Base-by-base conservation (phyloP, 345 rosid genomes). In the Dipteronia sinensis region DNA sequence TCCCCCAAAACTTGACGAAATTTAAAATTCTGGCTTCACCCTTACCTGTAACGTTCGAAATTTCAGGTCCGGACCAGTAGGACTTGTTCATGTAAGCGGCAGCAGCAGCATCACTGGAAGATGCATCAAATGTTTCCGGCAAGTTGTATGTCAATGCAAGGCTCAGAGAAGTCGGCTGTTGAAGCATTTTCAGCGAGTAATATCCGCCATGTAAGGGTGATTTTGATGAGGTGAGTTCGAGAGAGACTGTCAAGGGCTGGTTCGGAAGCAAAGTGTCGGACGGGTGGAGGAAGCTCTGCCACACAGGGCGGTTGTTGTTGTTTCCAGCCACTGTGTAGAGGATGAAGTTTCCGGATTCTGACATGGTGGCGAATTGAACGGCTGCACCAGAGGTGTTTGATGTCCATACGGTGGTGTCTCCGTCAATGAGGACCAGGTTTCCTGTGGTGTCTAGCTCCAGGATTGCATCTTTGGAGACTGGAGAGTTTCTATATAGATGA, bases 51-150 rank as follows among this genome's bases (percentile, higher is more conserved):
- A 89, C 93, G 69, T 95, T 93, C 0, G 99, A 95, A 59, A 95
- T 90, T 29, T 93, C 97, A 0, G 99, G 99, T 40, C 89, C 92
- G 10, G 84, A 78, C 98, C 99, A 93, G 78, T 95, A 95, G n/a
- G 98, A 89, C 78, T 87, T 90, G 79, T 95, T 95, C 64, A 84
- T 82, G 64, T 83, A 82, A 61, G 84, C 73, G 22, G 82, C 75
- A 19, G 85, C 73, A 0, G 87, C 81, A 66, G 82, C 67, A 68
- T 82, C 81, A n/a, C 42, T 66, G 3, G 84, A 11, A 10, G 49
- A 9, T 3, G 49, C 1, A 42, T 42, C 10, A 9, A 7, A 42
- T 1, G 63, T 19, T 34, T 72, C 77, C 0, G 89, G 90, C 80
- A 88, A 71, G 78, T 85, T 95, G 77, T 85, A 93, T 17, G 94